phyloP scores from a whole-genome alignment of 139 green algal genomes.

The Nannochloris sp. region DNA sequence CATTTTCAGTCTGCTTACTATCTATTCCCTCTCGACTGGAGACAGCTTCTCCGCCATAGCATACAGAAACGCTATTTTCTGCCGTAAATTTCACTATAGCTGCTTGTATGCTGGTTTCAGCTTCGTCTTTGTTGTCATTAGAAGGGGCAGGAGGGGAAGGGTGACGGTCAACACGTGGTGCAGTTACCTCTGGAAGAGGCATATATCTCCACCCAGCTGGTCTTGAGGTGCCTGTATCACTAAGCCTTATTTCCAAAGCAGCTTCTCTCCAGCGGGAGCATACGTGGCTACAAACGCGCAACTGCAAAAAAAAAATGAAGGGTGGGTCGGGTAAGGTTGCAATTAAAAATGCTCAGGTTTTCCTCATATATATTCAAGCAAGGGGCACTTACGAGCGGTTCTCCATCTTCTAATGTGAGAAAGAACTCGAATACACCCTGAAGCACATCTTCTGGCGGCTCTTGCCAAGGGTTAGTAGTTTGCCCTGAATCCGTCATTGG shows the following conservation, averaged over 20 bases:
- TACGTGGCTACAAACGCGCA: conserved; percentile 5
- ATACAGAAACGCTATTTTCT: background rate
- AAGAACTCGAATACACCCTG: background rate
- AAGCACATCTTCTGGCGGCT: background rate
- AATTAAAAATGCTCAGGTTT: background rate
- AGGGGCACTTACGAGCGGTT: background rate
- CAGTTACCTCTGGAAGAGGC: background rate
- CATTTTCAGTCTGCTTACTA: too few species aligned
- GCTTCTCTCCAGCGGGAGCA: conserved; percentile 11
- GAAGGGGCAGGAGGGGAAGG: background rate
- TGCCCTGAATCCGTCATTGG: too few species aligned
- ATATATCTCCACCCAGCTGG: background rate
- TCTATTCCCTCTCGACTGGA: too few species aligned
- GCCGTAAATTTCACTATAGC: background rate
- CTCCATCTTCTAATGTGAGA: conserved; percentile 3
- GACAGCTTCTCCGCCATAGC: background rate
- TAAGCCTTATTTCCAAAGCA: conserved; percentile 11
- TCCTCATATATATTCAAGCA: background rate
- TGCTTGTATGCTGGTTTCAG: background rate
- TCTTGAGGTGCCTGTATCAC: conserved; percentile 20
- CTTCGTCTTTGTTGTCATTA: too few species aligned
- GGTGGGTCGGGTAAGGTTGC: background rate
- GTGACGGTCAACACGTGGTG: too few species aligned
- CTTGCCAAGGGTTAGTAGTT: conserved; percentile 5
- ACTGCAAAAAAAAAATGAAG: background rate